Evolutionary conservation across 2,329 filamentous ascomycete species (phyloP).

Genomic region (Hortaea werneckii): DNA sequence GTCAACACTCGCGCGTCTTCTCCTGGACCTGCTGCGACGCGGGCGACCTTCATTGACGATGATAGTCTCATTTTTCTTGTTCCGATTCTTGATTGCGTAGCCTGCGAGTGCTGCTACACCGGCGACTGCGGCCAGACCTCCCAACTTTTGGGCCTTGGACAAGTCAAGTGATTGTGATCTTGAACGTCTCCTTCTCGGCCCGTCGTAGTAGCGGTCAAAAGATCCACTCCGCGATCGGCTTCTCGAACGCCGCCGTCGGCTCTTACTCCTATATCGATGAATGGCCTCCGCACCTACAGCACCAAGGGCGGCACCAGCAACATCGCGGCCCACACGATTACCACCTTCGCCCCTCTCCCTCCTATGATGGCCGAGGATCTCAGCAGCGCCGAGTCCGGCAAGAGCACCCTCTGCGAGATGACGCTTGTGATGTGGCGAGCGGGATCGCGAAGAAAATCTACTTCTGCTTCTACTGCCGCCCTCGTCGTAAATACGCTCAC

Average conservation of each 20-base stretch:
- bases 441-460: constrained; percentile 1
- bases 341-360: constrained; percentile 47
- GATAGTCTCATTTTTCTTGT: constrained; percentile 38
- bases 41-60: constrained; percentile 32
- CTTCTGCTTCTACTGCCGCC: constrained; percentile 18
- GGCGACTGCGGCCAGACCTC: constrained; percentile 50
- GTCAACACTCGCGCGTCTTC: constrained; percentile 31
- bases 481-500: constrained; percentile 32
- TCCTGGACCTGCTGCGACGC: constrained; percentile 35
- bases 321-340: constrained; percentile 40
- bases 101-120: constrained; percentile 49
- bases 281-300: constrained; percentile 52
- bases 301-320: constrained; percentile 52
- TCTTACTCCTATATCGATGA: constrained; percentile 36
- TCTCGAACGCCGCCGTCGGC: constrained; percentile 15
- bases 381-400: constrained; percentile 50
- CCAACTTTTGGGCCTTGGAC: constrained; percentile 42
- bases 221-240: constrained; percentile 6
- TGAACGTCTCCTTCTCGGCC: constrained; percentile 19
- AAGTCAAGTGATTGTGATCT: constrained; percentile 24
- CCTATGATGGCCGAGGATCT: constrained; percentile 48
- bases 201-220: constrained; percentile 14
- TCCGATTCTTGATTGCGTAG: constrained; percentile 40
- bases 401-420: constrained; percentile 54
- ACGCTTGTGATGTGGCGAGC: constrained; percentile 39